Conservation (phyloP, 164 flowering plant genomes). For the Protea cynaroides region DNA sequence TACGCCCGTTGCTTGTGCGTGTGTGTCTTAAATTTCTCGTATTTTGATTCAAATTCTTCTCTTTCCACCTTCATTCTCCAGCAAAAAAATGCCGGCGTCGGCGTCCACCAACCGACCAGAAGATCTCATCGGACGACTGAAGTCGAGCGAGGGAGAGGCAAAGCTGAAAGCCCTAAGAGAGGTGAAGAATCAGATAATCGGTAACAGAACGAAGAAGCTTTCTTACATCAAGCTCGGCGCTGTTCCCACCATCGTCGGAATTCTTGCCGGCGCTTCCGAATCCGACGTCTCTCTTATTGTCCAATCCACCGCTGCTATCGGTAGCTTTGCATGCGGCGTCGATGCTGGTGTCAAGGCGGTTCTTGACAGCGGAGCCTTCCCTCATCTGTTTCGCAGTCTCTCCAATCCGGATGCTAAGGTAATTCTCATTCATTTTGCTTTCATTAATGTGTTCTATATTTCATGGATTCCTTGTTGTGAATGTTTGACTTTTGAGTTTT, state of each 20-base stretch:
- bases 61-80: constrained; percentile 2
- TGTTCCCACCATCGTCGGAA: constrained; percentile 56
- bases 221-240: constrained; percentile 78
- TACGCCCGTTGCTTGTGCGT: no score
- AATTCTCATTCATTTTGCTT: constrained; percentile 4
- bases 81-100: constrained; percentile 44
- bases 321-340: constrained; percentile 91
- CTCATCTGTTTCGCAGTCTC: constrained; percentile 46
- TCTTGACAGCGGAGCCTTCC: constrained; percentile 72
- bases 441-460: neutral
- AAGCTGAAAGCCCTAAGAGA: constrained; percentile 74
- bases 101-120: constrained; percentile 32
- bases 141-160: constrained; percentile 32
- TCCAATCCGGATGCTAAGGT: constrained; percentile 65
- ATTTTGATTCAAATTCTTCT: no score
- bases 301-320: constrained; percentile 83
- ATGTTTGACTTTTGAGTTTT: neutral
- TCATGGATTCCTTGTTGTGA: no score
- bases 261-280: constrained; percentile 30
- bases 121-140: constrained; percentile 48
- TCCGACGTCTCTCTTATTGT: constrained; percentile 37
- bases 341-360: constrained; percentile 82
- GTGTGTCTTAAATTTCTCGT: no score
- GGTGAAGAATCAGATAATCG: constrained; percentile 92
- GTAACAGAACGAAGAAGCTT: constrained; percentile 90